These are phyloP conservation scores for Emergomyces pasteurianus DNA, from an alignment of 2,329 filamentous ascomycete species.

Conservation along the genomic window DNA sequence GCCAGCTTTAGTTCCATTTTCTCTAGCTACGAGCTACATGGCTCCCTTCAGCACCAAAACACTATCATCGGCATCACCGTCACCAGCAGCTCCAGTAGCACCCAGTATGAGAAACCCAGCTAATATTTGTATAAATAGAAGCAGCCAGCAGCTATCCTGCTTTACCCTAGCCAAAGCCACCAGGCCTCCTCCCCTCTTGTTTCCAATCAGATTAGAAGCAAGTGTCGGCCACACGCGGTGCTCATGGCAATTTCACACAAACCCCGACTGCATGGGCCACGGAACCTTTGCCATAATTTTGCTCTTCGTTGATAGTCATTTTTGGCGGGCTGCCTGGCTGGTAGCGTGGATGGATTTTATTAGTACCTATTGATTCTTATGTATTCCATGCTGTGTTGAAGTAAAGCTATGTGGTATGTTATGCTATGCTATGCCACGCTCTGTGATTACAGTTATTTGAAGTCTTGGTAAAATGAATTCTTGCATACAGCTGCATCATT, in stretches of 20 bases:
- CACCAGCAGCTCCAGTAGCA: background rate
- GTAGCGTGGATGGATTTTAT: too few species aligned
- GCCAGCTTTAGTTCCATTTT: background rate
- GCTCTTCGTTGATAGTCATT: too few species aligned
- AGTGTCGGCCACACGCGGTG: background rate
- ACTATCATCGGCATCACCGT: background rate
- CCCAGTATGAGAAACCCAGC: background rate
- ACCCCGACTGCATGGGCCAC: background rate
- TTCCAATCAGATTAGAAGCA: background rate
- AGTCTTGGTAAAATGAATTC: too few species aligned
- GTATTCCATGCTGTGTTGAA: too few species aligned
- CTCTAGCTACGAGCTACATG: background rate
- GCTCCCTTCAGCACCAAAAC: background rate
- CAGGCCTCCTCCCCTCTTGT: background rate
- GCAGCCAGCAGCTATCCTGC: background rate
- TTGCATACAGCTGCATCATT: too few species aligned
- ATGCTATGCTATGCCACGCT: too few species aligned
- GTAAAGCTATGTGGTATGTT: too few species aligned
- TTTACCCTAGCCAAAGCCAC: background rate
- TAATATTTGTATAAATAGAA: background rate
- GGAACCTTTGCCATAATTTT: too few species aligned
- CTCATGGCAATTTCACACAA: background rate
- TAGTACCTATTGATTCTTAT: too few species aligned
- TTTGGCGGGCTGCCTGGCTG: too few species aligned
- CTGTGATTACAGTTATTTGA: too few species aligned